Evolutionary conservation across 768 basidiomycete genomes (phyloP), one percentile per base, ranked within the genome.

Genomic region (Austroboletus eburneus): DNA sequence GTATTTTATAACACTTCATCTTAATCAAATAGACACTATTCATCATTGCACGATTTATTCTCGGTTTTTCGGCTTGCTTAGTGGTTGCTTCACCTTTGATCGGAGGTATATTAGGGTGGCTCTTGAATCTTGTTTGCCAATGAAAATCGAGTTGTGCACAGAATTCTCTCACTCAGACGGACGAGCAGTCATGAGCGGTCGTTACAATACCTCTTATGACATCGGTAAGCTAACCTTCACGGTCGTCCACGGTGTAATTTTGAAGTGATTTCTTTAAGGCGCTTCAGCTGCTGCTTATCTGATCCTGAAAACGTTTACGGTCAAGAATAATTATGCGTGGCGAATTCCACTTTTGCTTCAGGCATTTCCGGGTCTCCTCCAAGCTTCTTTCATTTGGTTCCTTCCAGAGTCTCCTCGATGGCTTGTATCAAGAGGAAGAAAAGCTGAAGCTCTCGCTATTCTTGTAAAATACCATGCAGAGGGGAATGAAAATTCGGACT

Each of bases 341-440:
- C 72, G 83, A 18, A 80, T 83, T 18, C 83, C 81, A 0, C 48
- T 48, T 1, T 78, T 80, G 16, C 70, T 84, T 12, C 83, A 85
- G 58, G 54, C 74, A 21, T 56, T 72, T 1, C 82, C 81, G 2
- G 75, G 73, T 49, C 23, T 69, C 7, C 58, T 82, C 17, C 82
- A 83, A 52, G 58, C 82, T 29, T 47, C 52, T 16, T 78, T 83
- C 62, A 68, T 81, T 45, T 72, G 60, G 56, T 77, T 78, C 54
- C 66, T 83, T 16, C 80, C 81, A 9, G 82, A 84, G 57, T 81
- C 79, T 3, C 82, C 81, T 14, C 73, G 79, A 35, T 83, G 81
- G 80, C 69, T 83, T 3, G 67, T 83, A 27, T 75, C 78, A 4
- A 76, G 73, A 43, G 80, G 80, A 23, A 72, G 79, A 17, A 60